Conservation (phyloP, 2,329 filamentous ascomycete species). For the Penicillium sp. region DNA sequence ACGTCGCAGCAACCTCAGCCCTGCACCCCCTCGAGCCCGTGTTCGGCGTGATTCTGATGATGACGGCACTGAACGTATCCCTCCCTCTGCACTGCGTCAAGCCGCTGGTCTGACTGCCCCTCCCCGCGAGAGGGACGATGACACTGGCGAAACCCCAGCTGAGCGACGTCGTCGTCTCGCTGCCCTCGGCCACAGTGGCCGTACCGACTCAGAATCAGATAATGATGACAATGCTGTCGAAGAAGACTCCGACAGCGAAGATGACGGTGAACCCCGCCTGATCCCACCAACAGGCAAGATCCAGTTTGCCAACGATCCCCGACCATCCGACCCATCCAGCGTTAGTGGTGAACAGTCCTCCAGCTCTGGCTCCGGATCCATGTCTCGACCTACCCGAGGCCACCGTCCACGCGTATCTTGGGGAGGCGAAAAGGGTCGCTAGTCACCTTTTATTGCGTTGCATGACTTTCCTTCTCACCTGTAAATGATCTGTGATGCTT, state of each 20-base stretch:
- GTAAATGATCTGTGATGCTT: neutral
- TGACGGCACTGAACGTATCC: constrained; percentile 45
- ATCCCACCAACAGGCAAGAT: constrained; percentile 29
- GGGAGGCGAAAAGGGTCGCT: constrained; percentile 42
- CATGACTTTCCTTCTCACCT: neutral
- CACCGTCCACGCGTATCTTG: constrained; percentile 41
- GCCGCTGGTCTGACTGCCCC: constrained; percentile 31
- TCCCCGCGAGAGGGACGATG: constrained; percentile 31
- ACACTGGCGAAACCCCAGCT: constrained; percentile 47
- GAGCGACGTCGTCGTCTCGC: constrained; percentile 49
- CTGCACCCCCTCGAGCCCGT: constrained; percentile 24
- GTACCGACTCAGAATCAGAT: constrained; percentile 29
- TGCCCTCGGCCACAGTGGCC: constrained; percentile 39
- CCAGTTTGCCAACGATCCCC: constrained; percentile 36
- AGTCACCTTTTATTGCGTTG: neutral
- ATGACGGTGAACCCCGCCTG: constrained; percentile 20
- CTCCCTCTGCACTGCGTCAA: constrained; percentile 37
- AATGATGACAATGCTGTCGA: constrained; percentile 25
- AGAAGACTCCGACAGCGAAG: constrained; percentile 31
- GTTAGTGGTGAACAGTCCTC: constrained; percentile 16
- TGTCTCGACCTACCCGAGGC: constrained; percentile 19
- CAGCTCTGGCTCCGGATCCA: constrained; percentile 14
- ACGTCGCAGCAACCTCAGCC: constrained; percentile 38
- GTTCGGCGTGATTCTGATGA: constrained; percentile 43
- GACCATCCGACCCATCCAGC: constrained; percentile 20